Base-by-base conservation (phyloP, 2,329 filamentous ascomycete species). In the Aureobasidium namibiae region DNA sequence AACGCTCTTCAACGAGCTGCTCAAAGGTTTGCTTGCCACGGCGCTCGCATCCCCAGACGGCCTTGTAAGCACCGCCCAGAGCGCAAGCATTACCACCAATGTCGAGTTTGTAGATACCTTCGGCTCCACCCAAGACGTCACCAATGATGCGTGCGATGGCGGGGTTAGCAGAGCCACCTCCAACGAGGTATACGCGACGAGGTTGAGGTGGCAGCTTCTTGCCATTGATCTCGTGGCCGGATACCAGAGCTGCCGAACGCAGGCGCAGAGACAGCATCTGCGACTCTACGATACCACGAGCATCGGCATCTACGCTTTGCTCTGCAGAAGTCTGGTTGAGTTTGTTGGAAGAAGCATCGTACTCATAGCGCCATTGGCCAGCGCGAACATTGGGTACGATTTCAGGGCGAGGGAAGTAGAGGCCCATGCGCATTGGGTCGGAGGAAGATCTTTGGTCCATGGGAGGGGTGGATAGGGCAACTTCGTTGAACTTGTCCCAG, bases 1-100 rank as follows among this genome's bases (percentile, higher is more conserved):
- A 99, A 63, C 94, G 80, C 69, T 78, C 78, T 8, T 88, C 90
- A 62, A 99, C 87, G 63, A 96, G 78, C 62, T 92, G 87, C 70
- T 97, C 94, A 75, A 97, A 97, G 4, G 82, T 89, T 80, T 95
- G 86, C 1, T 75, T 67, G 0, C 66, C 71, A 24, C 73, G 72
- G 49, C 89, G 78, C 77, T 94, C 90, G 59, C 90, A 78, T 1
- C 88, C 91, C 94, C 94, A 99, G 0, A 95, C 86, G 14, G 94
- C 92, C 76, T 97, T 97, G 75, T 97, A 96, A 26, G 92, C 92
- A 7, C 90, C 90, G 14, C 94, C 94, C 14, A 97, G 76, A 11
- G 92, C 94, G 74, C 94, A 99, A 2, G 94, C 92, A 75, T 95
- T 96, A 26, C 92, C 91, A 26, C 94, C 92, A 5, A 97, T 90